phyloP scores from a whole-genome alignment of 768 basidiomycete species.

The Leccinellum albellum region DNA sequence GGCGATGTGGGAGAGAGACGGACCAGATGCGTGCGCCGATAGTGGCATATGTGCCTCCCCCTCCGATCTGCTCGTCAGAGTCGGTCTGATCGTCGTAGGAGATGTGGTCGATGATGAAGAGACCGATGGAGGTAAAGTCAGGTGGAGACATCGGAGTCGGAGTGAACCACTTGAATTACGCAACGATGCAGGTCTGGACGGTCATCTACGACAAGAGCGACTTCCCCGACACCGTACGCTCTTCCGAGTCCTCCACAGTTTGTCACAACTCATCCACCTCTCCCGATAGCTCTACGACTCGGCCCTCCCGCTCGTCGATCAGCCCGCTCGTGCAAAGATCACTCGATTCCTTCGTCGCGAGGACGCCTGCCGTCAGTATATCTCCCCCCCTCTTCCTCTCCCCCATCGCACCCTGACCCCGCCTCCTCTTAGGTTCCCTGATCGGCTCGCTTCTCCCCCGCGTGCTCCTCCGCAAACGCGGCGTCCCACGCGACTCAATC shows the following conservation, averaged over 20 bases:
- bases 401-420: not conserved
- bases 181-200: slow-evolving; percentile 42
- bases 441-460: slow-evolving; percentile 74
- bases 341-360: slow-evolving; percentile 64
- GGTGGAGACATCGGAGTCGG: slow-evolving; percentile 19
- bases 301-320: slow-evolving; percentile 57
- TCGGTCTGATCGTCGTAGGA: slow-evolving; percentile 5
- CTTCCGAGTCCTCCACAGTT: not conserved
- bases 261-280: not conserved
- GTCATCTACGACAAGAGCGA: slow-evolving; percentile 34
- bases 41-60: slow-evolving; percentile 79
- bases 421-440: slow-evolving; percentile 62
- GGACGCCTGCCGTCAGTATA: slow-evolving; percentile 64
- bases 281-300: slow-evolving; percentile 54
- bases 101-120: slow-evolving; percentile 88
- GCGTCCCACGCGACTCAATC: slow-evolving; percentile 45
- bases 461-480: slow-evolving; percentile 57
- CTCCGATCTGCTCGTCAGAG: slow-evolving; percentile 61
- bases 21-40: slow-evolving; percentile 84
- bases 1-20: not conserved
- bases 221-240: slow-evolving; percentile 36
- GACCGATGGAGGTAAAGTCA: slow-evolving; percentile 68
- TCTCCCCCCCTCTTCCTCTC: not conserved
- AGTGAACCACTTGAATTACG: slow-evolving; percentile 11
- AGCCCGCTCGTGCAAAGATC: slow-evolving; percentile 52